These are phyloP conservation scores for Epichloe festucae DNA, from an alignment of 2,329 filamentous ascomycete genomes.

Conservation along the genomic window DNA sequence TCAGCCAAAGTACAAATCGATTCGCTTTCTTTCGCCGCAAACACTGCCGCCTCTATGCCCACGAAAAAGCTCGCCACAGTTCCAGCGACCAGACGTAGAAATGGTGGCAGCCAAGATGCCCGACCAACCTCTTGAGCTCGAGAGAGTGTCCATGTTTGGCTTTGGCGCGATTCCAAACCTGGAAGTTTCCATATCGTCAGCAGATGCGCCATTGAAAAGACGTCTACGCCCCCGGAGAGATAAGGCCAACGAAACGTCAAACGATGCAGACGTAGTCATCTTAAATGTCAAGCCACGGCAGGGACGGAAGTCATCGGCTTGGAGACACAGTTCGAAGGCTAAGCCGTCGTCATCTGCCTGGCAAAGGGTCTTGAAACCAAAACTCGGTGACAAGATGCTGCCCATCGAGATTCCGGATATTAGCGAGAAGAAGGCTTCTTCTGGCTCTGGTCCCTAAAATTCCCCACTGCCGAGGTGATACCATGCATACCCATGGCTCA, in stretches of 20 bases:
- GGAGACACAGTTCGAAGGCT: not conserved
- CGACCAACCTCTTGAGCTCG: not conserved
- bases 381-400: not conserved
- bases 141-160: constrained; percentile 7
- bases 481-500: no score
- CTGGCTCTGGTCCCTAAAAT: not conserved
- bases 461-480: no score
- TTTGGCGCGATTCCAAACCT: constrained; percentile 11
- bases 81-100: constrained; percentile 4
- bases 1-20: not conserved
- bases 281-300: not conserved
- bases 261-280: not conserved
- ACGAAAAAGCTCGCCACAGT: not conserved
- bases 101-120: constrained; percentile 9
- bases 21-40: constrained; percentile 2
- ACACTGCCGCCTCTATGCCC: constrained; percentile 6
- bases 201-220: constrained; percentile 5
- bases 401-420: constrained; percentile 1
- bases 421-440: not conserved
- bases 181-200: constrained; percentile 1
- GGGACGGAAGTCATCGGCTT: not conserved
- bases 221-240: constrained; percentile 5
- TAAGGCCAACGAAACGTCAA: not conserved
- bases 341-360: not conserved
- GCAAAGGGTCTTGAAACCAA: not conserved